Base-by-base conservation (phyloP, 1,284 basidiomycete species). In the Ustilago tritici region DNA sequence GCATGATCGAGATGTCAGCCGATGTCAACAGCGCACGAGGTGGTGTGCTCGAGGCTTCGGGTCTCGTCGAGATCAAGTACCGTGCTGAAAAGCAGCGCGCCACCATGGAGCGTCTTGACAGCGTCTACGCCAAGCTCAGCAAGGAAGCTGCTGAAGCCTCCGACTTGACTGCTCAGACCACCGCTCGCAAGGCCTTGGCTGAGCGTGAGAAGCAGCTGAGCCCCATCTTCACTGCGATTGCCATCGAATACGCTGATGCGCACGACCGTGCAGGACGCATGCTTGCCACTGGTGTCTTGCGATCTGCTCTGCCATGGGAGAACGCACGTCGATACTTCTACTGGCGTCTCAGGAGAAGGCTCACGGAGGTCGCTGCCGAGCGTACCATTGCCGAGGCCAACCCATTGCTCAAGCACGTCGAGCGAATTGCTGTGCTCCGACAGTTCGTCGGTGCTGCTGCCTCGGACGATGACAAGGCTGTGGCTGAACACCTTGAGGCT, bases 231-330 rank as follows among this genome's bases (percentile, higher is more conserved):
- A 94, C 94, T 87, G 94, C 95, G 78, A 91, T 99, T 67, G 95
- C 96, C 31, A 88, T 97, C 75, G 90, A 97, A 58, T 99, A 98
- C 85, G 96, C 95, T 56, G 97, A 99, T 87, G 91, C 98, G 76
- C 97, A 98, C 86, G 96, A 95, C 88, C 93, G 95, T 65, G 90
- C 92, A 52, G 95, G 95, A 69, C 93, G 96, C 70, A 98, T 99
- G 96, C 93, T 97, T 88, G 95, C 95, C 34, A 98, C 98, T 88
- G 95, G 95, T 19, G 87, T 87, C 34, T 85, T 97, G 93, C 85
- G 95, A 92, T 52, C 93, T 90, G 83, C 89, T 91, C 36, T 91
- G 90, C 70, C 79, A 11, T 87, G 86, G 86, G 92, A 92, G 86
- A 90, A 94, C 74, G 92, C 95, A 55, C 92, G 96, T 74, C 79